phyloP scores from a whole-genome alignment of 805 yeast species.

The Kurtzmaniella cleridarum region DNA sequence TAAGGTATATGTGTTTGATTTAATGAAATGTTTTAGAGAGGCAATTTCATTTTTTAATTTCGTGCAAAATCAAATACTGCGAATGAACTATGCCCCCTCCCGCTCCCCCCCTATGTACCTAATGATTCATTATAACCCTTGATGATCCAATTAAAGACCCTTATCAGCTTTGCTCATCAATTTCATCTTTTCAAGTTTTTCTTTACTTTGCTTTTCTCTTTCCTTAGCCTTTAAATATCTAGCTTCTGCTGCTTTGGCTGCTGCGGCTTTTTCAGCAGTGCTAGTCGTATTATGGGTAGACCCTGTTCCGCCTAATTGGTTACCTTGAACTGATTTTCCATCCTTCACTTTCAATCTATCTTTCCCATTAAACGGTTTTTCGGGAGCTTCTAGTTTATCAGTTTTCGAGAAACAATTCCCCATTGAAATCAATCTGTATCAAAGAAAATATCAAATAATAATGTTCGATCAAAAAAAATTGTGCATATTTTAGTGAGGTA shows the following conservation, averaged over 20 bases:
- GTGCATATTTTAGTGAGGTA: background rate
- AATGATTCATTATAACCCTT: background rate
- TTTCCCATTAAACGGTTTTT: background rate
- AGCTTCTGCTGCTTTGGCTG: constrained; percentile 36
- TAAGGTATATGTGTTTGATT: background rate
- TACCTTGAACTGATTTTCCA: constrained; percentile 8
- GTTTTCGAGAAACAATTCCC: constrained; percentile 22
- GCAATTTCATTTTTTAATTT: background rate
- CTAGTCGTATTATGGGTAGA: constrained; percentile 1
- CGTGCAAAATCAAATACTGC: background rate
- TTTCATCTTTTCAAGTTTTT: constrained; percentile 25
- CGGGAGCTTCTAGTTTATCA: background rate
- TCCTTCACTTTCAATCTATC: background rate
- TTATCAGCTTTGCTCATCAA: constrained; percentile 27
- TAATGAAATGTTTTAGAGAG: constrained; percentile 2
- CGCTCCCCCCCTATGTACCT: background rate
- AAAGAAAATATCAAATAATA: too few relatives aligned
- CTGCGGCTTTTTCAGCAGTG: constrained; percentile 23
- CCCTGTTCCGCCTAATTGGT: constrained; percentile 11
- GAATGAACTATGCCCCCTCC: background rate
- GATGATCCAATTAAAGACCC: constrained; percentile 15
- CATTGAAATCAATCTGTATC: constrained; percentile 10
- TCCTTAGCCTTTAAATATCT: constrained; percentile 26
- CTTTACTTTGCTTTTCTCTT: constrained; percentile 20
- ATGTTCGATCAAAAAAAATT: too few relatives aligned